Conservation (phyloP, 225 moss, liverwort and hornwort species). For the Marchantia paleacea region DNA sequence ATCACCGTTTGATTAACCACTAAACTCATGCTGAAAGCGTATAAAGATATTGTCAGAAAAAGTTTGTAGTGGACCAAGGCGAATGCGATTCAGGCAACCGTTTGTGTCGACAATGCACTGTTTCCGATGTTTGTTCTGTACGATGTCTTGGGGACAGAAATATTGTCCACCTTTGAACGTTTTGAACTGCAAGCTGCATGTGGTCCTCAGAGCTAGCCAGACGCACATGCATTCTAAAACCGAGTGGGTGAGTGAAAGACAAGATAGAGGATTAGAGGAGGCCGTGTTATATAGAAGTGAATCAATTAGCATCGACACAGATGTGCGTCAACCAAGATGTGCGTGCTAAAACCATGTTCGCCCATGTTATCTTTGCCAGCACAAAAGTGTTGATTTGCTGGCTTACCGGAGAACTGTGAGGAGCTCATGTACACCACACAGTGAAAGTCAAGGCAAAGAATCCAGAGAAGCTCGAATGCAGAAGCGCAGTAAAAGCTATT, state of each 20-base stretch:
- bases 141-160: not conserved
- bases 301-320: not conserved
- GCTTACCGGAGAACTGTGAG: conserved; percentile 28
- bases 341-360: not conserved
- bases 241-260: not conserved
- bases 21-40: not conserved
- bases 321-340: not conserved
- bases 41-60: not conserved
- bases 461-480: conserved; percentile 14
- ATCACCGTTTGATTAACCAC: too few species aligned
- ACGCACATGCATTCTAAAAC: not conserved
- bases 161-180: not conserved
- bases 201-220: not conserved
- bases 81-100: not conserved
- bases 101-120: too few species aligned
- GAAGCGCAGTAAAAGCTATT: conserved; percentile 9
- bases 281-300: not conserved
- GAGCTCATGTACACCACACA: conserved; percentile 14
- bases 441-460: not conserved
- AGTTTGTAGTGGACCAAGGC: not conserved
- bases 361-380: conserved; percentile 22
- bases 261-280: not conserved
- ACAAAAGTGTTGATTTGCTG: conserved; percentile 31
- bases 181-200: not conserved
- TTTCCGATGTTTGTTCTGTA: not conserved